Evolutionary conservation across 2,329 filamentous ascomycete genomes (phyloP).

Genomic region (Beauveria rudraprayagi): DNA sequence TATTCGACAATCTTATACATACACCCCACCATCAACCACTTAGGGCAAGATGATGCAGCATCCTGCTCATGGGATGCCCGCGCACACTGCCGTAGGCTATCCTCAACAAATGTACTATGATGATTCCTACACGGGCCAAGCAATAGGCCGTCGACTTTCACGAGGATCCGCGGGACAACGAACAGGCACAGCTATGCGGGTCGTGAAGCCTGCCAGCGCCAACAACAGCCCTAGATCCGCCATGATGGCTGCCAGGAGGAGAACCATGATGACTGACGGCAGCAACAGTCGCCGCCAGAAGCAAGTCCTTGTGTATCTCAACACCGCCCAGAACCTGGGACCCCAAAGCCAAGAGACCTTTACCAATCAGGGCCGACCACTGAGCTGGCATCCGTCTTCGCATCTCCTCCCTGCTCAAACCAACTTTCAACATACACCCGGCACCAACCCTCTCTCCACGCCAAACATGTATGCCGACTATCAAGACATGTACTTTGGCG

Average conservation of each 20-base stretch:
- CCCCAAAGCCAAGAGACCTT: conserved; percentile 11
- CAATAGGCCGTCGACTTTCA: conserved; percentile 39
- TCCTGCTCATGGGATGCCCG: conserved; percentile 10
- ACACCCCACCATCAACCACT: conserved; percentile 6
- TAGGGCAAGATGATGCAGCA: conserved; percentile 12
- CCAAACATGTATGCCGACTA: conserved; percentile 30
- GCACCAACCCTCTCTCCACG: conserved; percentile 29
- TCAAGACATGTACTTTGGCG: conserved; percentile 30
- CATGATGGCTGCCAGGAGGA: conserved; percentile 42
- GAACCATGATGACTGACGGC: conserved; percentile 47
- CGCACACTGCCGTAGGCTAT: not conserved
- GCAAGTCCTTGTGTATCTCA: conserved; percentile 36
- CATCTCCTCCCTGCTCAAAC: conserved; percentile 29
- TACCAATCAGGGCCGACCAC: conserved; percentile 43
- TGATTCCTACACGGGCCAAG: conserved; percentile 46
- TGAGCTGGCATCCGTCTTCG: conserved; percentile 70
- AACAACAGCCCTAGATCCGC: conserved; percentile 59
- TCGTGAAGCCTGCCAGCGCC: conserved; percentile 58
- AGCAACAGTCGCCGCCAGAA: conserved; percentile 37
- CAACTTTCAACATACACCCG: conserved; percentile 21
- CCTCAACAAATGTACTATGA: conserved; percentile 32
- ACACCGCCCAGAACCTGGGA: conserved; percentile 18
- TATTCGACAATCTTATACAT: not conserved
- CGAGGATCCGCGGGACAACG: conserved; percentile 43
- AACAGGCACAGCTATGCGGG: conserved; percentile 44